Base-by-base conservation (phyloP, 2,329 filamentous ascomycete species). In the Plenodomus tracheiphilus region DNA sequence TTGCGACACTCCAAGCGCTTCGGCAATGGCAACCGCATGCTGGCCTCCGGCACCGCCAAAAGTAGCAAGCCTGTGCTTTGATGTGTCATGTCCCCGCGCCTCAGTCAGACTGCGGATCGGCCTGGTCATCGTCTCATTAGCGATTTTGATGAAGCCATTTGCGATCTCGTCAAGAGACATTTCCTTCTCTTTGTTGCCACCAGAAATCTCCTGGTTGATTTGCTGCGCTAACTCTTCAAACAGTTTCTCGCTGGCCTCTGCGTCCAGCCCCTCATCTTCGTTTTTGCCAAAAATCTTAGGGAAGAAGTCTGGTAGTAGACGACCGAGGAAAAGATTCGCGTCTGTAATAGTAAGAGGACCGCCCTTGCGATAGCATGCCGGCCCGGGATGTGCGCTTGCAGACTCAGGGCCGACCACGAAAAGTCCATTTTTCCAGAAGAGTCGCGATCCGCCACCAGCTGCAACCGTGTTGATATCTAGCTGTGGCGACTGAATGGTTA, bases 391-490 rank as follows among this genome's bases (percentile, higher is more conserved):
- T 2, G 92, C 91, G 22, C 89, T 87, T 1, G 91, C 92, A 6
- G 89, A 94, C 66, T 96, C 91, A 0, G 92, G 92, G 0, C 92
- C 92, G 2, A 96, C 91, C 0, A 92, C 88, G 58, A 97, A 96
- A 0, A 97, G 77, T 0, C 92, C 91, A 56, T 96, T 96, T 54
- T 84, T 85, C 81, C 90, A 96, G 73, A 95, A 94, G 3, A 97
- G 78, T 22, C 87, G 80, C 0, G 88, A 93, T 6, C 91, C 91
- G 54, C 92, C 92, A 39, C 92, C 92, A 2, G 92, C 92, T 5
- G 92, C 92, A 1, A 97, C 92, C 0, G 92, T 97, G 71, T 96
- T 96, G 75, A 96, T 96, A 65, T 96, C 91, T 0, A 96, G 81
- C 65, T 96, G 91, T 0, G 92, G 92, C 1, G 89, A 92, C 64